Evolutionary conservation across 352 stramenopile genomes (phyloP).

Genomic region (Globisporangium recalcitrans): DNA sequence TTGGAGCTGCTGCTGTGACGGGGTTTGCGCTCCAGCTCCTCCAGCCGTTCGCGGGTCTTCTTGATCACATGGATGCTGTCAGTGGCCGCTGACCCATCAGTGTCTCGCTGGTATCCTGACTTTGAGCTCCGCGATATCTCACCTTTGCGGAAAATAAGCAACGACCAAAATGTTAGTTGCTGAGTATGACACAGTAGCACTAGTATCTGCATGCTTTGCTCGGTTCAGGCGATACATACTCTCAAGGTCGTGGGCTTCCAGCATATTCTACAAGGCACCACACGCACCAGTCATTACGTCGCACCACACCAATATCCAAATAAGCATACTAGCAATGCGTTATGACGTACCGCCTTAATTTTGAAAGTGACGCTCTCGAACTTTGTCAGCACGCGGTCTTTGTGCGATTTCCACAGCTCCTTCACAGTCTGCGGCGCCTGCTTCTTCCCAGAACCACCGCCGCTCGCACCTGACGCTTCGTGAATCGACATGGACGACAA

Average conservation of each 20-base stretch:
- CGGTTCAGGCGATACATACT: constrained; percentile 18
- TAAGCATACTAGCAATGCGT: neutral
- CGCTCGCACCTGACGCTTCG: neutral
- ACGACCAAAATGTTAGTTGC: too few species aligned
- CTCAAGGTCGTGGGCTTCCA: constrained; percentile 67
- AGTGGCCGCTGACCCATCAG: constrained; percentile 8
- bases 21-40: constrained; percentile 45
- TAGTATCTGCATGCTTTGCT: too few species aligned
- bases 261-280: constrained; percentile 39
- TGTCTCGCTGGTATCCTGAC: constrained; percentile 35
- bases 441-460: constrained; percentile 1
- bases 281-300: too few species aligned
- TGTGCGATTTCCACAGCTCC: constrained; percentile 60
- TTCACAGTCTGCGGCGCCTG: constrained; percentile 36
- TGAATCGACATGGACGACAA: constrained; percentile 7
- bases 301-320: too few species aligned
- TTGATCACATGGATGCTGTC: constrained; percentile 43
- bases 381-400: constrained; percentile 57
- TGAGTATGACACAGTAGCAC: too few species aligned
- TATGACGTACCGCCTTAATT: constrained; percentile 54
- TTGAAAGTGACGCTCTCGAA: constrained; percentile 64
- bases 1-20: constrained; percentile 3
- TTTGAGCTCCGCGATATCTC: constrained; percentile 41
- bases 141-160: constrained; percentile 11
- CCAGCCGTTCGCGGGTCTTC: constrained; percentile 64